Base-by-base conservation (phyloP, 2,329 filamentous ascomycete genomes). In the Aplosporella prunicola region DNA sequence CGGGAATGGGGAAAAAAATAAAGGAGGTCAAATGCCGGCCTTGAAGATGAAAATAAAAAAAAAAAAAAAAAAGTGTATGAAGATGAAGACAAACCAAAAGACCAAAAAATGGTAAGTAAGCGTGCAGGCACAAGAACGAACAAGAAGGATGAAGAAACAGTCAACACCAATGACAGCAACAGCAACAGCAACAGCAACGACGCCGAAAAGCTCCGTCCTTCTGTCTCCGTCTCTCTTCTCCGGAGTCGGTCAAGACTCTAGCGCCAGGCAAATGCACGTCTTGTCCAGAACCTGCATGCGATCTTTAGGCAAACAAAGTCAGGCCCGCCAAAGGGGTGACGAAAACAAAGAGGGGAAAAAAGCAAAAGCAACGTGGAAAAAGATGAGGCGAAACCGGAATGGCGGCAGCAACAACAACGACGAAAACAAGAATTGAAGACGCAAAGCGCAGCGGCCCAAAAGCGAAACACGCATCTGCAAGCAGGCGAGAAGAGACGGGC, bases 191-290 rank as follows among this genome's bases (percentile, higher is more conserved):
- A n/a, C 17, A n/a, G 15, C n/a, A 36, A 24, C n/a, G n/a, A n/a
- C n/a, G n/a, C n/a, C n/a, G n/a, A n/a, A n/a, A n/a, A n/a, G n/a
- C n/a, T n/a, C n/a, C n/a, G n/a, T n/a, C n/a, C n/a, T n/a, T n/a
- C n/a, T n/a, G n/a, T n/a, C n/a, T n/a, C n/a, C n/a, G n/a, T n/a
- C n/a, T n/a, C n/a, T n/a, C n/a, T n/a, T n/a, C n/a, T n/a, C n/a
- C n/a, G n/a, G 27, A 30, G 22, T 27, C 27, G 20, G 22, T 20
- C 14, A 38, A 31, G 35, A 3, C 11, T 17, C 31, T 18, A 20
- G 18, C 27, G 35, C 35, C 35, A 39, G 35, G 35, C n/a, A 31
- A 38, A 39, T 39, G 35, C 34, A 36, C n/a, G n/a, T n/a, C n/a
- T n/a, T n/a, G n/a, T n/a, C n/a, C n/a, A n/a, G n/a, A n/a, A n/a